Evolutionary conservation across 2,329 filamentous ascomycete genomes (phyloP), one percentile per base, ranked within the genome.

Genomic region (Shiraia bambusicola): DNA sequence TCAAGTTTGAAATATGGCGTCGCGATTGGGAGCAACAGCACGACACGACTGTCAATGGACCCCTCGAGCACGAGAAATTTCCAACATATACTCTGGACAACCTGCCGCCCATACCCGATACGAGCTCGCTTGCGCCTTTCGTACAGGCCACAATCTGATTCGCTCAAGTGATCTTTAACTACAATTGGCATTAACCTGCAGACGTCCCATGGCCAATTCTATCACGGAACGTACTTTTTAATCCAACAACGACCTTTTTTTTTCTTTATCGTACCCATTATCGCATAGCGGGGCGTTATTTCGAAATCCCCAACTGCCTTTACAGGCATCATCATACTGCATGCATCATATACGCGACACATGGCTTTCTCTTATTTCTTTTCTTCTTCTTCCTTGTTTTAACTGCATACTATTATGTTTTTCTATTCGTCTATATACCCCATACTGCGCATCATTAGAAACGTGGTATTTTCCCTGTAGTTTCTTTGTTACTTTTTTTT

Each of bases 1-100:
- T 72, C 25, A 64, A 63, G 35, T 65, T 64, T 32, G 69, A 70
- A 27, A 66, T 72, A 6, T 66, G 68, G 56, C 56, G 60, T 9
- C 63, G 58, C 42, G 62, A 64, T 34, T 68, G 63, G 62, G 63
- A 67, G 33, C 50, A 44, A 8, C 54, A 67, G 34, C 50, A 65
- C 31, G 42, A 45, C 26, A 50, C 43, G 13, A 38, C 46, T 8
- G 46, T 66, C 2, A 42, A 41, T 5, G 47, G 52, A 14, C 40
- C 34, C 22, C 44, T 67, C 5, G 59, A 63, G 15, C 59, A 61
- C 22, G 61, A 59, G 19, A 48, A 56, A 19, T 69, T 61, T 60
- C 65, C 65, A 2, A 39, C 56, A n/a, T 38, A 48, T 11, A 36
- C 32, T 17, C 44, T 44, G n/a, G 43, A 53, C 22, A 38, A 49